These are phyloP conservation scores for Euphorbia peplus DNA, from an alignment of 345 rosid genomes.

Conservation along the genomic window DNA sequence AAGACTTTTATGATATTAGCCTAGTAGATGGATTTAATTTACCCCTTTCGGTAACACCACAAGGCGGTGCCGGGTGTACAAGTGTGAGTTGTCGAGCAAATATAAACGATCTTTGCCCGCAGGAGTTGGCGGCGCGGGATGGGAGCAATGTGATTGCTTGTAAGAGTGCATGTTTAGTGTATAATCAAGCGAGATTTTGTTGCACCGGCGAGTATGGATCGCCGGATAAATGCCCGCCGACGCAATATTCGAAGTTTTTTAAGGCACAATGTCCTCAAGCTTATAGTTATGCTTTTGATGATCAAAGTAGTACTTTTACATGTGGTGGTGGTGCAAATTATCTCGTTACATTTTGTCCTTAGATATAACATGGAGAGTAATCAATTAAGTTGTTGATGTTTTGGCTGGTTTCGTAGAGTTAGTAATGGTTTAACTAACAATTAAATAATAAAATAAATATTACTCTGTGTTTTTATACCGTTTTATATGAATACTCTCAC, in stretches of 20 bases:
- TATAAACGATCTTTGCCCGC: conserved; percentile 42
- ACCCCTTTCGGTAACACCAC: conserved; percentile 36
- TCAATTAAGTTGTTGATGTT: no score
- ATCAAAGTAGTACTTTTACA: conserved; percentile 31
- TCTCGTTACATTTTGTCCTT: conserved; percentile 43
- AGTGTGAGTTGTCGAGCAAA: conserved; percentile 29
- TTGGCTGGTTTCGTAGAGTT: no score
- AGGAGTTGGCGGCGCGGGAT: conserved; percentile 30
- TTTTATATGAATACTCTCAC: no score
- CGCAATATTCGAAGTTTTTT: conserved; percentile 39
- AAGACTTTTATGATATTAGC: conserved; percentile 45
- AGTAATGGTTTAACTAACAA: no score
- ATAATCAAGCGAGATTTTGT: conserved; percentile 34
- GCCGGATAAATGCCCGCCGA: conserved; percentile 38
- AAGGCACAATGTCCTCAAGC: conserved; percentile 56
- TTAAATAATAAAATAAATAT: no score
- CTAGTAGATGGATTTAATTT: conserved; percentile 46
- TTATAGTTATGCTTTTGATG: conserved; percentile 54
- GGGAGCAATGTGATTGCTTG: conserved; percentile 36
- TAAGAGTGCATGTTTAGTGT: conserved; percentile 42
- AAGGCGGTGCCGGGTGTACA: conserved; percentile 26
- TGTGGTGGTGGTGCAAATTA: conserved; percentile 44
- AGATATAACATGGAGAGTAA: no score
- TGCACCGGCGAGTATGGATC: conserved; percentile 36
- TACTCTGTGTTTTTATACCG: no score